phyloP scores from a whole-genome alignment of 441 rosid species.

The Daphne laureola region DNA sequence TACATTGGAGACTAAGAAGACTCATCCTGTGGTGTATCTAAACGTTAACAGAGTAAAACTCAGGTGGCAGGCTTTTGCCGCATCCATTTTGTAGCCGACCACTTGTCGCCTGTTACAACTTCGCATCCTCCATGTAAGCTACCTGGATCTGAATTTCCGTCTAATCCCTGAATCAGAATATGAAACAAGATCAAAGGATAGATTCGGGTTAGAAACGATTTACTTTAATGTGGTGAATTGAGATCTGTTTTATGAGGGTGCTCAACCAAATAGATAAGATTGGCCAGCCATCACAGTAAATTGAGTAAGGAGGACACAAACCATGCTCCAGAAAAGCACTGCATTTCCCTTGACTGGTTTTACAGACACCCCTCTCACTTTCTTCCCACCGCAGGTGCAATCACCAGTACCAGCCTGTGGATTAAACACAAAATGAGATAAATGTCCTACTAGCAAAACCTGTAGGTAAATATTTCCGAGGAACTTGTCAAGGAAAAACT shows the following conservation, averaged over 20 bases:
- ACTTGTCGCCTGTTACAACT: constrained; percentile 80
- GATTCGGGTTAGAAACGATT: neutral
- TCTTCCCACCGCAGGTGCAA: constrained; percentile 84
- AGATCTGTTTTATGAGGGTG: neutral
- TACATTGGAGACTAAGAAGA: too few species aligned
- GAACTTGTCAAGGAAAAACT: too few species aligned
- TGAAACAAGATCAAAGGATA: neutral
- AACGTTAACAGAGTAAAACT: constrained; percentile 6
- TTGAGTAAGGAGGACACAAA: constrained; percentile 27
- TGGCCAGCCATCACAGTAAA: neutral
- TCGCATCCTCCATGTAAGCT: constrained; percentile 96
- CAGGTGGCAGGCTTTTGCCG: constrained; percentile 58
- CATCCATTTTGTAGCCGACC: constrained; percentile 99
- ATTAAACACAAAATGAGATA: constrained; percentile 4
- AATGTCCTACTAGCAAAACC: neutral
- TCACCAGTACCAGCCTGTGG: constrained; percentile 81
- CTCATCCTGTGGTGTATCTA: too few species aligned
- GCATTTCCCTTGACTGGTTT: constrained; percentile 85
- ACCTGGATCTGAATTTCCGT: constrained; percentile 84
- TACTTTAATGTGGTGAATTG: too few species aligned
- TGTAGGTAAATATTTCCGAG: too few species aligned
- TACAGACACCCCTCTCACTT: constrained; percentile 67
- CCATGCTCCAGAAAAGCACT: constrained; percentile 99
- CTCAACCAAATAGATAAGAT: neutral
- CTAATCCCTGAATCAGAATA: constrained; percentile 56